phyloP scores from a whole-genome alignment of 129 eudicot genomes.

The Artemisia argyi region DNA sequence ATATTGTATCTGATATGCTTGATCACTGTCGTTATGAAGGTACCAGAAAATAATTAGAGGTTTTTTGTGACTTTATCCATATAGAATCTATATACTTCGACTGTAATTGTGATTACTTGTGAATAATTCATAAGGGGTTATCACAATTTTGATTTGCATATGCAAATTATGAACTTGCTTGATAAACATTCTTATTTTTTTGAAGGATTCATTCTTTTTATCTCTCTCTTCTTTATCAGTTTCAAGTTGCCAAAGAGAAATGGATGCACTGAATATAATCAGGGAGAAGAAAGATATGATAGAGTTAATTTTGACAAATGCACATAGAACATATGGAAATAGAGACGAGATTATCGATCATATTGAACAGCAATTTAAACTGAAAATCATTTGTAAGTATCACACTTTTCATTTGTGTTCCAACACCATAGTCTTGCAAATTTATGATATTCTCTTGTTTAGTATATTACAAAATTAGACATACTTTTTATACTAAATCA shows the following conservation, averaged over 20 bases:
- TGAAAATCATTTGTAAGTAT: conserved; percentile 35
- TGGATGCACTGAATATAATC: conserved; percentile 34
- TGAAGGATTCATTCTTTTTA: background rate
- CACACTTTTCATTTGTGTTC: conserved; percentile 4
- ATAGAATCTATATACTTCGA: conserved; percentile 7
- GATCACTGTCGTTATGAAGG: conserved; percentile 40
- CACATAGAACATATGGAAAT: conserved; percentile 36
- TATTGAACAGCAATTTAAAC: conserved; percentile 30
- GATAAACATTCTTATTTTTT: background rate
- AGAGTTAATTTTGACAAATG: conserved; percentile 32
- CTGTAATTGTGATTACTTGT: conserved; percentile 1
- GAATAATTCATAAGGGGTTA: background rate
- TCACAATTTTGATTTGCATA: background rate
- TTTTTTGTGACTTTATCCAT: conserved; percentile 10
- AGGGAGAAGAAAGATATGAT: conserved; percentile 27
- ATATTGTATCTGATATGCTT: conserved; percentile 39
- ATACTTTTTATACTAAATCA: background rate
- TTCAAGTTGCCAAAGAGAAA: conserved; percentile 30
- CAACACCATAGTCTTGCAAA: conserved; percentile 12
- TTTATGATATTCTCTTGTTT: background rate
- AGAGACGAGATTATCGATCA: conserved; percentile 29
- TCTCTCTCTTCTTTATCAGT: conserved; percentile 14
- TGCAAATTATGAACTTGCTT: conserved; percentile 12
- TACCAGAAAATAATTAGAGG: conserved; percentile 4
- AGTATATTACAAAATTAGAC: background rate